Evolutionary conservation across 2,329 filamentous ascomycete genomes (phyloP).

Genomic region (Colletotrichum sp.): DNA sequence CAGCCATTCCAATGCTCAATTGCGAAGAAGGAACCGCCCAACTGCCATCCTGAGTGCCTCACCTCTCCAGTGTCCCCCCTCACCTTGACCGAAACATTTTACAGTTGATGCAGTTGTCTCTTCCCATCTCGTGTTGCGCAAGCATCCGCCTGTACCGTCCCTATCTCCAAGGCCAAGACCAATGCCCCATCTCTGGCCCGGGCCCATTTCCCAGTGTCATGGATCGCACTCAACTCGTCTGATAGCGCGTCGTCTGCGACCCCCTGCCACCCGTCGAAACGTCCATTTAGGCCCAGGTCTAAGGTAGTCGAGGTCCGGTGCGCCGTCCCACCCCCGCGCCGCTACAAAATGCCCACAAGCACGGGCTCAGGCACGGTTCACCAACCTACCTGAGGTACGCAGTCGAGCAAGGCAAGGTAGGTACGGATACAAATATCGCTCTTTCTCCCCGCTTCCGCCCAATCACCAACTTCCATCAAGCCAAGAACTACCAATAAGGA

Average conservation of each 20-base stretch:
- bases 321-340: slow-evolving; percentile 16
- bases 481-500: background rate
- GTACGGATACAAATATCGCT: slow-evolving; percentile 6
- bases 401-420: background rate
- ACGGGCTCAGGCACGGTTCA: background rate
- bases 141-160: background rate
- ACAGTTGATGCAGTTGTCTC: background rate
- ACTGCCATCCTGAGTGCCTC: background rate
- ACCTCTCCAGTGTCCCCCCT: background rate
- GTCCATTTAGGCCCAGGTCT: background rate
- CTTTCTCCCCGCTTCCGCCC: background rate
- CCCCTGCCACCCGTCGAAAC: background rate
- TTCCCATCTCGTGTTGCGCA: background rate
- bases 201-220: background rate
- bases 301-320: background rate
- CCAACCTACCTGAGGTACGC: background rate
- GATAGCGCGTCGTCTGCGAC: background rate
- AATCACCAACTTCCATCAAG: background rate
- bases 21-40: background rate
- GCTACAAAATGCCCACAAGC: background rate
- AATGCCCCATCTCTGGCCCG: background rate
- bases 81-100: background rate
- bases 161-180: background rate
- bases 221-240: background rate
- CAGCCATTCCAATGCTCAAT: background rate